Evolutionary conservation across 163 green algal genomes (phyloP), one percentile per base, ranked within the genome.

Genomic region (Picocystis sp.): DNA sequence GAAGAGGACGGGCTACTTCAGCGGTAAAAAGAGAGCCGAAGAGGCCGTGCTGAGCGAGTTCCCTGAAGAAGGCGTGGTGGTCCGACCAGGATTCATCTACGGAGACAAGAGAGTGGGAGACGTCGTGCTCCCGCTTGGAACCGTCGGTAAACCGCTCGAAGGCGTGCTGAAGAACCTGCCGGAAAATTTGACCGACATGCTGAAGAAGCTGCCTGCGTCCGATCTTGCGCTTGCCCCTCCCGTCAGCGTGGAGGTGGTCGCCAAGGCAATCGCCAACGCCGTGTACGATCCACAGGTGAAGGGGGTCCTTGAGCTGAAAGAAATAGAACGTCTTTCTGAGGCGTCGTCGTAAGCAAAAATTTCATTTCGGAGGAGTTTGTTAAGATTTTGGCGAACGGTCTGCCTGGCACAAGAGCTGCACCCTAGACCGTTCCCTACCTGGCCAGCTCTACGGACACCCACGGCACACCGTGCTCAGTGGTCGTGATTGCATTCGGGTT

Each of bases 61-160:
- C 21, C 62, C 64, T 8, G 29, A 38, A 38, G 5, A 38, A 66
- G 60, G 60, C 11, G 61, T 71, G n/a, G 33, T 68, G 14, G 22
- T 68, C 29, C 35, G 60, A 21, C 60, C 60, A 5, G 60, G 60
- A 19, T 73, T 68, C 64, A 68, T 68, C 50, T 68, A 68, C 11
- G 60, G 60, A 9, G 64, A 43, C n/a, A 25, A 60, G 15, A 43
- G 61, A 3, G 50, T 68, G 15, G 38, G 23, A 34, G 23, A 19
- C 19, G 61, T 71, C 19, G 50, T 58, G 23, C 19, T 68, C 3
- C 60, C 60, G 55, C 50, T 68, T 1, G 22, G 59, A 29, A 19
- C 21, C 23, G 64, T 68, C 15, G 60, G 60, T 13, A 17, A 45
- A 21, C 61, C 60, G 3, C 29, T 68, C 17, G 60, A 68, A 42